These are phyloP conservation scores for Solanum clarkiae DNA, from an alignment of 257 asterid genomes.

Conservation along the genomic window DNA sequence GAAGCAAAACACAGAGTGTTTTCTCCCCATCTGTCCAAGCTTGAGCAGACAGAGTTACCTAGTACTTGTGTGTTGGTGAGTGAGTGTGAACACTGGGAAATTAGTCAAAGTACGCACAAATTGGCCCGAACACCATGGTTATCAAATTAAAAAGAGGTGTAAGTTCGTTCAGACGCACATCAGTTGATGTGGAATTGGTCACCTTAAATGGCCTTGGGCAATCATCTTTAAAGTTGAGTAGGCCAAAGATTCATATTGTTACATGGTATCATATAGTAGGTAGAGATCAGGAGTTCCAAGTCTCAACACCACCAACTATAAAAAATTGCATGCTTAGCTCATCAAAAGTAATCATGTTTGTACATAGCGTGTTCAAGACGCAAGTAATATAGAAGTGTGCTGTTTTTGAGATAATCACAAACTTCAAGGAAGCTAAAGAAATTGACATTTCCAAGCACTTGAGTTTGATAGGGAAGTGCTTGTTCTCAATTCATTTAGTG, in stretches of 20 bases:
- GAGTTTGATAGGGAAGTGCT: neutral
- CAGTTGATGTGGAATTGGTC: neutral
- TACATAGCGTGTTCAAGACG: neutral
- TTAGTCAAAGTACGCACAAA: neutral
- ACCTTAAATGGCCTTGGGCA: neutral
- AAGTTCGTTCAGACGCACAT: neutral
- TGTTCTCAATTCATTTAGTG: neutral
- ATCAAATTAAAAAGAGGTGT: neutral
- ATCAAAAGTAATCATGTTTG: neutral
- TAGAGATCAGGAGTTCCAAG: neutral
- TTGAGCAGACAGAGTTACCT: neutral
- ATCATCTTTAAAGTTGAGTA: neutral
- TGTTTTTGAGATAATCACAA: neutral
- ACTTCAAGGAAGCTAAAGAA: neutral
- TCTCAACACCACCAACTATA: neutral
- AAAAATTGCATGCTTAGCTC: neutral
- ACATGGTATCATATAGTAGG: neutral
- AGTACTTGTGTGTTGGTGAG: neutral
- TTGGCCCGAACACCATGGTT: neutral
- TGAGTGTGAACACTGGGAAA: neutral
- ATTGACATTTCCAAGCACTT: neutral
- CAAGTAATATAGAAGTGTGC: neutral
- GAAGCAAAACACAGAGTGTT: neutral
- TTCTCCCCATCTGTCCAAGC: neutral
- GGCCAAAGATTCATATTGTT: neutral